Evolutionary conservation across 2,329 filamentous ascomycete species (phyloP), one percentile per base, ranked within the genome.

Genomic region (Beauveria pseudobassiana): DNA sequence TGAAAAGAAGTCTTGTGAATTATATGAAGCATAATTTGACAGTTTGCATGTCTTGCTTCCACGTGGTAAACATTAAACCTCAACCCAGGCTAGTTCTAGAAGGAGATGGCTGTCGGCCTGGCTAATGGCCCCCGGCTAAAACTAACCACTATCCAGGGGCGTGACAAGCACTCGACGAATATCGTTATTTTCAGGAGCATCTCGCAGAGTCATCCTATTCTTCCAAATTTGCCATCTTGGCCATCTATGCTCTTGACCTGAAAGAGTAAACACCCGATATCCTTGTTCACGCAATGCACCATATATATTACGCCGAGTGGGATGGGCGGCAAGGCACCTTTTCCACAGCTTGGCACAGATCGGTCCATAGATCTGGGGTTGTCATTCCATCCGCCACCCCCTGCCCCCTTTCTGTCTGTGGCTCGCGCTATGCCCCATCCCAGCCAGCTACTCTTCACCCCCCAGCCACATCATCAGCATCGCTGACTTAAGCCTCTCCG

Each of bases 401-500:
- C n/a, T n/a, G n/a, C 51, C 59, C 28, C 59, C 50, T n/a, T 52
- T 16, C 5, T 9, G 20, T 26, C n/a, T 30, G 45, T 59, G 57
- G 24, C 48, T 59, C 57, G 48, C 57, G 18, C 48, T 12, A 10
- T 12, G 34, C 22, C 38, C 34, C 54, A 48, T 57, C 54, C 51
- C 12, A 38, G 26, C 50, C 54, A 54, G 40, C 45, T 48, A 18
- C 57, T 40, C 48, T 52, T 20, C 24, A 43, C 26, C 48, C 49
- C 59, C 24, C 45, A 34, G 45, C 20, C 26, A 12, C 59, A 16
- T 16, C 34, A 61, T 61, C 51, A 61, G 59, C 59, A 55, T 49
- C 20, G 59, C 59, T 61, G 59, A 61, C 59, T 61, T 61, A 61
- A 61, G 59, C 59, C 59, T 61, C 20, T 7, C 50, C 59, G 50